Conservation (phyloP, 352 stramenopile species). For the Pythium brassicae region DNA sequence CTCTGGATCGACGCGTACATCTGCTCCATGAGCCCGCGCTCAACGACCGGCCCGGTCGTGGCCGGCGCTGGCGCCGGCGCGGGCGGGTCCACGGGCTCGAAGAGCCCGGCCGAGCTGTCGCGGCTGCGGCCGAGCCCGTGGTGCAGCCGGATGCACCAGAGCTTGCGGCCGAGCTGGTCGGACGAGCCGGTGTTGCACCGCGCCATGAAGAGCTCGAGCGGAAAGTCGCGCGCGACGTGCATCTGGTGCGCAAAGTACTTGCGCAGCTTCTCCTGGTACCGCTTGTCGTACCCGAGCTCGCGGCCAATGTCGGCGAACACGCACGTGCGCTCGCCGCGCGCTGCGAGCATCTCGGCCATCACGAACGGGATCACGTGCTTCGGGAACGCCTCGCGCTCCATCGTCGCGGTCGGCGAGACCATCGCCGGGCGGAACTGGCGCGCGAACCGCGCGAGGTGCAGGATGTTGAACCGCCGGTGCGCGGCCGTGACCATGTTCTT, state of each 20-base stretch:
- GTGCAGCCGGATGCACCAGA: slow-evolving; percentile 72
- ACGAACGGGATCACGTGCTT: slow-evolving; percentile 54
- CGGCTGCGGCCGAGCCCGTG: slow-evolving; percentile 9
- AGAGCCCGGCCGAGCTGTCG: slow-evolving; percentile 16
- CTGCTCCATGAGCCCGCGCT: slow-evolving; percentile 80
- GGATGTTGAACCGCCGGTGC: slow-evolving; percentile 73
- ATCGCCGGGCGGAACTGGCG: slow-evolving; percentile 64
- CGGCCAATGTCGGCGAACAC: slow-evolving; percentile 84
- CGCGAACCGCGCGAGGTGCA: slow-evolving; percentile 69
- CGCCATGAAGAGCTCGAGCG: slow-evolving; percentile 78
- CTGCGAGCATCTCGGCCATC: slow-evolving; percentile 63
- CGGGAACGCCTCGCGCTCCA: slow-evolving; percentile 52
- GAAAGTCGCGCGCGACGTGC: slow-evolving; percentile 46
- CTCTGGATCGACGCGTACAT: slow-evolving; percentile 60
- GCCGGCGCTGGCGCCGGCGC: neutral
- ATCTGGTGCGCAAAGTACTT: slow-evolving; percentile 83
- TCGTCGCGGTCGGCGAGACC: slow-evolving; percentile 44
- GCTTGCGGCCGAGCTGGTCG: slow-evolving; percentile 59
- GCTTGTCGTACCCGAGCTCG: slow-evolving; percentile 74
- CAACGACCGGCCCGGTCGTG: slow-evolving; percentile 39
- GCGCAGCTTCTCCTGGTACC: slow-evolving; percentile 73
- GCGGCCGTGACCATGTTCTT: slow-evolving; percentile 79
- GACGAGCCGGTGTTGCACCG: slow-evolving; percentile 54
- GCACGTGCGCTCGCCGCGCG: slow-evolving; percentile 59
- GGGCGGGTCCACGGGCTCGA: slow-evolving; percentile 14